phyloP scores from a whole-genome alignment of 2,329 filamentous ascomycete genomes.

The Clonostachys rosea region DNA sequence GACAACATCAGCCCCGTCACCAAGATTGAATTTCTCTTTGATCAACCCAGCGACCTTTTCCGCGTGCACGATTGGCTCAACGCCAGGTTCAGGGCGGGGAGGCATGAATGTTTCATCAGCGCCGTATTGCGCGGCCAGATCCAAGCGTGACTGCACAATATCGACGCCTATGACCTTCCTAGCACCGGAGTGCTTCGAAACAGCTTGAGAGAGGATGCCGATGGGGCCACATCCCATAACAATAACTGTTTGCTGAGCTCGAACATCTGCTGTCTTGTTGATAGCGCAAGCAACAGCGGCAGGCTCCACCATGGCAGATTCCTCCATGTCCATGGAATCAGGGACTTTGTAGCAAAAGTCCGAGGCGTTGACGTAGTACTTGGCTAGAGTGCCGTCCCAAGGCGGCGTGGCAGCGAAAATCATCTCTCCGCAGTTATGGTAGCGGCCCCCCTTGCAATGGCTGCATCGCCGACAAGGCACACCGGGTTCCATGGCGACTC shows the following conservation, averaged over 20 bases:
- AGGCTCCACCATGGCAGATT: constrained; percentile 44
- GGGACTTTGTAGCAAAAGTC: constrained; percentile 44
- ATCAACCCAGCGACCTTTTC: constrained; percentile 31
- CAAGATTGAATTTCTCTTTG: constrained; percentile 26
- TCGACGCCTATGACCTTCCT: constrained; percentile 37
- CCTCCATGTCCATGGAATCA: constrained; percentile 34
- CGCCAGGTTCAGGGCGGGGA: constrained; percentile 12
- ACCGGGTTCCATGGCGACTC: constrained; percentile 43
- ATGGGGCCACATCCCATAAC: constrained; percentile 44
- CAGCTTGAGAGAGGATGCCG: constrained; percentile 37
- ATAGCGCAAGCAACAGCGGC: constrained; percentile 42
- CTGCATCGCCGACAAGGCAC: constrained; percentile 37
- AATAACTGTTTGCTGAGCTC: constrained; percentile 31
- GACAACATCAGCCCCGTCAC: constrained; percentile 41
- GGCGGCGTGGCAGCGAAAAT: constrained; percentile 46
- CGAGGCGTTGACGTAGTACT: constrained; percentile 38
- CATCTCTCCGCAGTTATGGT: constrained; percentile 35
- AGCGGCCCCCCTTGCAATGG: constrained; percentile 30
- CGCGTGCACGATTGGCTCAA: constrained; percentile 27
- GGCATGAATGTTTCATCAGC: constrained; percentile 31
- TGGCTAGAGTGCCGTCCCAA: constrained; percentile 40
- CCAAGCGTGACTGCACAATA: constrained; percentile 26
- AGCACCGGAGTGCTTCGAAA: constrained; percentile 36
- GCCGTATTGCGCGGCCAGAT: constrained; percentile 32
- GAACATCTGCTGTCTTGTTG: constrained; percentile 29